Evolutionary conservation across 2,329 filamentous ascomycete genomes (phyloP), one percentile per base, ranked within the genome.

Genomic region (Malbranchea cinnamomea): DNA sequence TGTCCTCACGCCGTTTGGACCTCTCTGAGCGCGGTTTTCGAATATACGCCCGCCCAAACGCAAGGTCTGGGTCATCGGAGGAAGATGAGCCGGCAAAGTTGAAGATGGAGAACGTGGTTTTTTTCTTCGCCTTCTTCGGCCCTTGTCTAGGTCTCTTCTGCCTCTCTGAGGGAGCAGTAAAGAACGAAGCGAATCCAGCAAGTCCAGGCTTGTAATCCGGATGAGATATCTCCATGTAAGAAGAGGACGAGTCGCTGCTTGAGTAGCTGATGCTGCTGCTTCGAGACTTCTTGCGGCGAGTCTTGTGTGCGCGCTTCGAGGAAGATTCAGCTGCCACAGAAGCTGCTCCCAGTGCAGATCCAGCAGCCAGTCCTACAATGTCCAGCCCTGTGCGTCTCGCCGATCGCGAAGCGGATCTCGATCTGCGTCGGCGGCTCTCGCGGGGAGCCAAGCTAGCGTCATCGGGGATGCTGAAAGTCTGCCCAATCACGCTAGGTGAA

Each of bases 31-130:
- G 25, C 30, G 44, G 37, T 23, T 50, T 52, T 20, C 47, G 51
- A 2, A 54, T 35, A 20, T 51, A 75, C 10, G 71, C 74, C 32
- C 57, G 63, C 6, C 75, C 74, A 46, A 78, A 80, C 6, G 74
- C 74, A 36, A 80, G 54, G 45, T 81, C 76, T 12, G 67, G 70
- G 49, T 78, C 72, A 32, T 78, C 60, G 1, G 73, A 77, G 0
- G 73, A 78, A 2, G 71, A 75, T 24, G 28, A 32, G 21, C 41
- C 72, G 65, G 35, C 33, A 33, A 63, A 66, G 23, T 74, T 61
- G 31, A 77, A 63, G 34, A 70, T 63, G 15, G 50, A 52, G 31
- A 48, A 54, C 22, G 61, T 41, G 40, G 54, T 54, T 37, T 53
- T 57, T 13, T 46, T 60, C 39, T 57, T 61, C 39, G 59, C 62